phyloP scores from a whole-genome alignment of 208 protist species.

The Crithidia bombi region DNA sequence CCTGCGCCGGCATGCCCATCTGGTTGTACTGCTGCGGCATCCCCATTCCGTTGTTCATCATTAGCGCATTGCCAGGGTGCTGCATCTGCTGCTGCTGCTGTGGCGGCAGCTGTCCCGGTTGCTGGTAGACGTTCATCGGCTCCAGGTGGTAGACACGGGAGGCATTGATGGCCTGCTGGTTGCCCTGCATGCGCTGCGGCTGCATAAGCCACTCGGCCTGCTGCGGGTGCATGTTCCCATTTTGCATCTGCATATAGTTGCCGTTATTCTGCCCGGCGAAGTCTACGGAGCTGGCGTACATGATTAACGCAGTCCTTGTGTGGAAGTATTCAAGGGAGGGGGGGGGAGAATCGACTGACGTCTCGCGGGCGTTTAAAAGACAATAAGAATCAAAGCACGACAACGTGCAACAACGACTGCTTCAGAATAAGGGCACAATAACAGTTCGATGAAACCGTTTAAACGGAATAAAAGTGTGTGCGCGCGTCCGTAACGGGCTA shows the following conservation, averaged over 20 bases:
- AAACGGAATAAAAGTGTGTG: too few relatives aligned
- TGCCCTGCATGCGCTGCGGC: constrained; percentile 28
- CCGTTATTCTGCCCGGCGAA: constrained; percentile 13
- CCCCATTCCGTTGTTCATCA: constrained; percentile 22
- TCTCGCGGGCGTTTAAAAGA: too few relatives aligned
- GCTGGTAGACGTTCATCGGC: constrained; percentile 29
- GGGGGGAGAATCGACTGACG: too few relatives aligned
- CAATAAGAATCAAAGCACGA: too few relatives aligned
- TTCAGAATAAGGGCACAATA: too few relatives aligned
- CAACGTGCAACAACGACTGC: too few relatives aligned
- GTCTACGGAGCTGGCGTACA: constrained; percentile 2
- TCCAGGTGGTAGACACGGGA: constrained; percentile 39
- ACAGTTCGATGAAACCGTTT: too few relatives aligned
- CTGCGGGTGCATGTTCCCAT: constrained; percentile 19
- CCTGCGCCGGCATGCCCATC: constrained; percentile 11
- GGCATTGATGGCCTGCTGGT: constrained; percentile 21
- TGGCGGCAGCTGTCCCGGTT: background rate
- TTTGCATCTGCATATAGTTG: constrained; percentile 21
- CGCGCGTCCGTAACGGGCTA: too few relatives aligned
- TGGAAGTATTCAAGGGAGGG: too few relatives aligned
- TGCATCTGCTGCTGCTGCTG: constrained; percentile 2
- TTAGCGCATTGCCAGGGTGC: constrained; percentile 17
- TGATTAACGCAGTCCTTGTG: background rate
- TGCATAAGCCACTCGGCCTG: constrained; percentile 35
- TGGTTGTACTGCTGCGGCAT: constrained; percentile 25